A percentile compares a stretch with the other conserved stretches of the same genome.
These are phyloP conservation scores for Nannochloris sp. DNA, from an alignment of 139 green algal species.

Conservation along the genomic window DNA sequence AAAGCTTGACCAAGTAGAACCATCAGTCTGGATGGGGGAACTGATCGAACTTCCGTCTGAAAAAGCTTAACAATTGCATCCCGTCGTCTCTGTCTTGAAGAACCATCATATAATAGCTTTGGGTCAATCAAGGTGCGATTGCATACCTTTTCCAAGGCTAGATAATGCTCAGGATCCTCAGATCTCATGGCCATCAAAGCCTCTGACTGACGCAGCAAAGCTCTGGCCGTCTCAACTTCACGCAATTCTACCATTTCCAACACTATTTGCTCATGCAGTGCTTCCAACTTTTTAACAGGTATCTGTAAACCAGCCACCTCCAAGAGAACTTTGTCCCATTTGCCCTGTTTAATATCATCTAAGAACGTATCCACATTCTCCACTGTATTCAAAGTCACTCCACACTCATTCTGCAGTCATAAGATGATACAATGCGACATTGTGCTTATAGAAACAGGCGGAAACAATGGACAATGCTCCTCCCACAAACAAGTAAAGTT, in stretches of 20 bases:
- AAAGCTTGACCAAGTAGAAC: slow-evolving; percentile 90
- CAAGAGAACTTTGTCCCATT: slow-evolving; percentile 88
- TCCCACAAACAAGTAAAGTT: neutral
- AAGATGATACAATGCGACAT: neutral
- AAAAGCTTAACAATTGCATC: slow-evolving; percentile 67
- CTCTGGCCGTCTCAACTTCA: slow-evolving; percentile 81
- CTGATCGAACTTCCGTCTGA: slow-evolving; percentile 70
- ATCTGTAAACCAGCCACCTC: slow-evolving; percentile 76
- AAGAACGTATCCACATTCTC: slow-evolving; percentile 83
- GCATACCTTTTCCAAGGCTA: slow-evolving; percentile 74
- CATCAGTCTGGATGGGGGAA: slow-evolving; percentile 88
- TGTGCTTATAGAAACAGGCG: neutral
- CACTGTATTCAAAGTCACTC: slow-evolving; percentile 91
- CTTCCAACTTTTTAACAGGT: slow-evolving; percentile 75
- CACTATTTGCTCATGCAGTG: slow-evolving; percentile 93
- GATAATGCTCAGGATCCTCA: slow-evolving; percentile 77
- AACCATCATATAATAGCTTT: slow-evolving; percentile 64
- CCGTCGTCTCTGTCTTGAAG: slow-evolving; percentile 77
- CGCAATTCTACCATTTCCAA: slow-evolving; percentile 93
- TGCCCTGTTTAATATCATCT: slow-evolving; percentile 76
- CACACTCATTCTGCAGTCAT: slow-evolving; percentile 72
- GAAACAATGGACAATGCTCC: neutral
- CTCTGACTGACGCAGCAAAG: slow-evolving; percentile 81
- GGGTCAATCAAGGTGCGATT: slow-evolving; percentile 67
- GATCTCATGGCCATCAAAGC: slow-evolving; percentile 71